Evolutionary conservation across 139 green algal genomes (phyloP).

Genomic region (Chlamydomonas schloesseri): DNA sequence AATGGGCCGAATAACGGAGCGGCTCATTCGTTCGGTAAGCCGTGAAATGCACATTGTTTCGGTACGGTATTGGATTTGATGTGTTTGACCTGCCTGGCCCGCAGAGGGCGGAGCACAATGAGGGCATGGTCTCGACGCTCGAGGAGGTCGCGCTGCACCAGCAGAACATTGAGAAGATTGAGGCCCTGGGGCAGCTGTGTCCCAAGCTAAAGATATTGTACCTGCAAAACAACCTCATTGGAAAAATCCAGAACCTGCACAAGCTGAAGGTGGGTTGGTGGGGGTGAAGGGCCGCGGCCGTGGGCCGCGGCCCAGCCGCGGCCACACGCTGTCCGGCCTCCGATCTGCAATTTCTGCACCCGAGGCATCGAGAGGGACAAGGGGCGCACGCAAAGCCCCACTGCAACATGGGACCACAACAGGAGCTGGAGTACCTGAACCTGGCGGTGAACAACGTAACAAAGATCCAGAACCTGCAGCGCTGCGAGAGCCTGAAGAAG

Average conservation of each 20-base stretch:
- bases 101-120: slow-evolving; percentile 91
- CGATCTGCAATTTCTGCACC: no score
- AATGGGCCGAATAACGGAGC: slow-evolving; percentile 53
- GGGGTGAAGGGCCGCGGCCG: no score
- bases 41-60: not conserved
- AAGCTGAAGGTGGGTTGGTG: slow-evolving; percentile 82
- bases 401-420: no score
- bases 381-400: no score
- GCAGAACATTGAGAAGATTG: slow-evolving; percentile 91
- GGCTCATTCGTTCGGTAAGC: slow-evolving; percentile 42
- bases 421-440: slow-evolving; percentile 95
- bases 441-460: slow-evolving; percentile 93
- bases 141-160: slow-evolving; percentile 93
- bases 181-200: slow-evolving; percentile 83
- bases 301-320: not conserved
- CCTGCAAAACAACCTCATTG: slow-evolving; percentile 94
- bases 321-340: no score
- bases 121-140: slow-evolving; percentile 85
- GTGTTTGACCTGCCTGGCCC: not conserved
- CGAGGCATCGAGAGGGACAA: no score
- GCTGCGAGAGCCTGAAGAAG: slow-evolving; percentile 90
- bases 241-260: slow-evolving; percentile 90
- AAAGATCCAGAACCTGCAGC: slow-evolving; percentile 89
- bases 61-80: not conserved
- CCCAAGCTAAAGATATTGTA: slow-evolving; percentile 90